Evolutionary conservation across 805 yeast genomes (phyloP).

Genomic region (Ogataea ramenticola): DNA sequence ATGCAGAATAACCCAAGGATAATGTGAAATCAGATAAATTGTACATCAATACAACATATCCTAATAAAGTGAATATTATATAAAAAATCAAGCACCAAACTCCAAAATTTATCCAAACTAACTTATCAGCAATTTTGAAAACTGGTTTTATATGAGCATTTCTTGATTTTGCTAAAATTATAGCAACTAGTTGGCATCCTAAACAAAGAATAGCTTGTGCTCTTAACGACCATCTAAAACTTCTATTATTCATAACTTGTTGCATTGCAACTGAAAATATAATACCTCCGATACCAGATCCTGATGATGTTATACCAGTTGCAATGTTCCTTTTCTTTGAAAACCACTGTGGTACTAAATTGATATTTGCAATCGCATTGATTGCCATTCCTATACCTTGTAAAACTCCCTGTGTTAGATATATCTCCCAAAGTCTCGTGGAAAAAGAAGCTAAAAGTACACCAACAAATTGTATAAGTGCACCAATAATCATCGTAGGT

Average conservation of each 20-base stretch:
- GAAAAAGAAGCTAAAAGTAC: slow-evolving; percentile 55
- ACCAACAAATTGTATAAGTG: slow-evolving; percentile 43
- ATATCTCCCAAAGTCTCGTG: slow-evolving; percentile 56
- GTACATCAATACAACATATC: slow-evolving; percentile 54
- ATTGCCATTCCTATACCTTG: slow-evolving; percentile 53
- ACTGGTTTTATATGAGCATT: slow-evolving; percentile 27
- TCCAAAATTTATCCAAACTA: slow-evolving; percentile 32
- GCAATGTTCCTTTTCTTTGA: slow-evolving; percentile 53
- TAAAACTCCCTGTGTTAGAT: slow-evolving; percentile 60
- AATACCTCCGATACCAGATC: slow-evolving; percentile 49
- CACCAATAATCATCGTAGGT: slow-evolving; percentile 38
- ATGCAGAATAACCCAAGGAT: slow-evolving; percentile 47
- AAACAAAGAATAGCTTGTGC: slow-evolving; percentile 37
- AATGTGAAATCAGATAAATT: slow-evolving; percentile 53
- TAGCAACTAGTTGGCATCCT: slow-evolving; percentile 26
- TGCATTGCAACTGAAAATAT: slow-evolving; percentile 43
- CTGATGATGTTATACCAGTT: slow-evolving; percentile 39
- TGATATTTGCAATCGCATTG: slow-evolving; percentile 50
- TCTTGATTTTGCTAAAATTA: slow-evolving; percentile 31
- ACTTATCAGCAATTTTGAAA: slow-evolving; percentile 33
- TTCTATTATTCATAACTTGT: slow-evolving; percentile 27
- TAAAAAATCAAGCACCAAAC: slow-evolving; percentile 33
- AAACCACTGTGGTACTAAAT: slow-evolving; percentile 67
- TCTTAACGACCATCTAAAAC: slow-evolving; percentile 44
- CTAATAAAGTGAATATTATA: slow-evolving; percentile 44